Percentiles rank a stretch among this genome's conserved stretches.
phyloP scores from a whole-genome alignment of 108 stramenopile species.

The Nannochloropsis gaditana region DNA sequence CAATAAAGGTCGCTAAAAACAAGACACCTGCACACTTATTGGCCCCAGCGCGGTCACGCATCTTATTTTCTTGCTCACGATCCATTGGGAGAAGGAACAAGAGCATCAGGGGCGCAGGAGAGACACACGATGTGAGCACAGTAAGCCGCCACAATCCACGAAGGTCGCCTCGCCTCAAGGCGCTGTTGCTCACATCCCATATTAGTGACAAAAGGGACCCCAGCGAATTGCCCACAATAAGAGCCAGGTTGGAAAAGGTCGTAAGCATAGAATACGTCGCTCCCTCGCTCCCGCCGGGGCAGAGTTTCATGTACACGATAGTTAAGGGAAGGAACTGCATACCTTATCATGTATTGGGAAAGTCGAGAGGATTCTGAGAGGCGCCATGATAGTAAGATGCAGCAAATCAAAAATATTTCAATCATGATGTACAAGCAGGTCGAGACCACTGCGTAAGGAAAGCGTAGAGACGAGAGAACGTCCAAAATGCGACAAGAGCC shows the following conservation, averaged over 20 bases:
- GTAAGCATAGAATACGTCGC: constrained; percentile 59
- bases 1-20: constrained; percentile 41
- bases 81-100: constrained; percentile 39
- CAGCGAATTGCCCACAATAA: constrained; percentile 9
- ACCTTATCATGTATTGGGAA: not conserved
- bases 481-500: not conserved
- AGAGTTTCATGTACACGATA: constrained; percentile 59
- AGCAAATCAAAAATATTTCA: too few species aligned
- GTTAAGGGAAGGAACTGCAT: constrained; percentile 59
- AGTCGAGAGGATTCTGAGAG: too few species aligned
- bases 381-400: too few species aligned
- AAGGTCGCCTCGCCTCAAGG: constrained; percentile 37
- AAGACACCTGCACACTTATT: constrained; percentile 31
- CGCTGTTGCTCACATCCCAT: constrained; percentile 55
- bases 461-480: not conserved
- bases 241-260: constrained; percentile 57
- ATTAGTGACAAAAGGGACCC: constrained; percentile 31
- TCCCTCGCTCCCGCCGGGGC: constrained; percentile 56
- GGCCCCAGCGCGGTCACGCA: constrained; percentile 25
- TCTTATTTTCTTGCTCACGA: constrained; percentile 39
- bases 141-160: constrained; percentile 49
- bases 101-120: constrained; percentile 27
- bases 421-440: too few species aligned
- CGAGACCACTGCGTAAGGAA: not conserved
- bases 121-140: constrained; percentile 34